These are phyloP conservation scores for Marchantia paleacea DNA, from an alignment of 225 moss, liverwort and hornwort species.

Conservation along the genomic window DNA sequence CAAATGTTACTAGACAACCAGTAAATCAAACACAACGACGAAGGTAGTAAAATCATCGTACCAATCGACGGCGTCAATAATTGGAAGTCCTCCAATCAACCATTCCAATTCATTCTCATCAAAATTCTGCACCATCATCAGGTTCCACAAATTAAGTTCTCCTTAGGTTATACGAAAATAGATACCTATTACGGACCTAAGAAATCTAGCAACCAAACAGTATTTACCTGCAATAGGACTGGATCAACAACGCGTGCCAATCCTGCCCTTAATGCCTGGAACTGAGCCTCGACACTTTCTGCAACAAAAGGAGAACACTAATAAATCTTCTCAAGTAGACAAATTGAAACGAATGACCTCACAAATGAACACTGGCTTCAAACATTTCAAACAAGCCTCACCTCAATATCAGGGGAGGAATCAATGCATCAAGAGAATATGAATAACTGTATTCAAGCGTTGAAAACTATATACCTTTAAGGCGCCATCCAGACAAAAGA, in stretches of 20 bases:
- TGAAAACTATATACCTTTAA: conserved; percentile 63
- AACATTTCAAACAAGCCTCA: no score
- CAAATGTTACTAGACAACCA: background rate
- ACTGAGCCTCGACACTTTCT: conserved; percentile 97
- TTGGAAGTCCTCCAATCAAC: conserved; percentile 95
- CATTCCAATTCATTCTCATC: conserved; percentile 98
- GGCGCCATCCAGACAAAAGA: conserved; percentile 89
- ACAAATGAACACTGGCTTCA: no score
- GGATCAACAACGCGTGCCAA: conserved; percentile 94
- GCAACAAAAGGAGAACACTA: conserved; percentile 7
- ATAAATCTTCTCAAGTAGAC: background rate
- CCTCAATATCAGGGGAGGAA: background rate
- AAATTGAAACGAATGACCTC: background rate
- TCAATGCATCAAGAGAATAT: background rate
- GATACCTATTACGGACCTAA: no score
- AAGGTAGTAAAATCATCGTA: conserved; percentile 31
- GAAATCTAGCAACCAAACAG: conserved; percentile 55
- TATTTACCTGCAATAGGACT: conserved; percentile 65
- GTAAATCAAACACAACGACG: background rate
- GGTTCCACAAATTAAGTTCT: background rate
- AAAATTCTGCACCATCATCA: conserved; percentile 60
- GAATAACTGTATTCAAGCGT: background rate
- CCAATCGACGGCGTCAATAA: conserved; percentile 94
- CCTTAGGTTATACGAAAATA: background rate
- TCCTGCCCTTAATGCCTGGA: conserved; percentile 81